A percentile compares a stretch with the other conserved stretches of the same genome.
Evolutionary conservation across 306 rosid genomes (phyloP).

Genomic region (Pyrus communis): DNA sequence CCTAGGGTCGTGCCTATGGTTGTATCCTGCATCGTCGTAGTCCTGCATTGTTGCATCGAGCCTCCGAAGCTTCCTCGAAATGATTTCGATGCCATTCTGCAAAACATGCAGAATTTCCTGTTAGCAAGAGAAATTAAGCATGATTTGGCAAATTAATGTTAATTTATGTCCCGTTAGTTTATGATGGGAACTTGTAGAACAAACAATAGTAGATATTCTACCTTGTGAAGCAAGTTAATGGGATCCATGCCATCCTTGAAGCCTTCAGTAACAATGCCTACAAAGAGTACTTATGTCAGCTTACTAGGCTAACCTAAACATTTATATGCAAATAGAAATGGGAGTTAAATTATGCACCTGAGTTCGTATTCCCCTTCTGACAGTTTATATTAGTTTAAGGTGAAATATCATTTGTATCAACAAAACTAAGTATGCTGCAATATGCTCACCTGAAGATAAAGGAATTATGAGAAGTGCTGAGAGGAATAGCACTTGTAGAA

Average conservation of each 20-base stretch:
- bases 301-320: background rate
- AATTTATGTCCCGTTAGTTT: background rate
- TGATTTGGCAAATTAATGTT: background rate
- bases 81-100: constrained; percentile 32
- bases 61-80: constrained; percentile 42
- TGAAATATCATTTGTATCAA: too few relatives aligned
- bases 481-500: constrained; percentile 25
- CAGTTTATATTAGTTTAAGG: too few relatives aligned
- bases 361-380: too few relatives aligned
- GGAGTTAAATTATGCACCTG: background rate
- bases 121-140: background rate
- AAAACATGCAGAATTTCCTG: constrained; percentile 8
- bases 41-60: constrained; percentile 35
- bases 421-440: too few relatives aligned
- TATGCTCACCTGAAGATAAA: constrained; percentile 45
- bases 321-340: background rate
- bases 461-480: constrained; percentile 32
- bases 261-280: constrained; percentile 43
- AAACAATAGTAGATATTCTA: constrained; percentile 1
- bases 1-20: constrained; percentile 44
- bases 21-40: constrained; percentile 61
- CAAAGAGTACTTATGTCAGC: background rate
- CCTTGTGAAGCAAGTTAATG: constrained; percentile 39
- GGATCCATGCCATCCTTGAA: constrained; percentile 39
- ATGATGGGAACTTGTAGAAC: background rate